A percentile compares a stretch with the other conserved stretches of the same genome.
Conservation (phyloP, 2,329 filamentous ascomycete species). For the Tolypocladium guangdongense region DNA sequence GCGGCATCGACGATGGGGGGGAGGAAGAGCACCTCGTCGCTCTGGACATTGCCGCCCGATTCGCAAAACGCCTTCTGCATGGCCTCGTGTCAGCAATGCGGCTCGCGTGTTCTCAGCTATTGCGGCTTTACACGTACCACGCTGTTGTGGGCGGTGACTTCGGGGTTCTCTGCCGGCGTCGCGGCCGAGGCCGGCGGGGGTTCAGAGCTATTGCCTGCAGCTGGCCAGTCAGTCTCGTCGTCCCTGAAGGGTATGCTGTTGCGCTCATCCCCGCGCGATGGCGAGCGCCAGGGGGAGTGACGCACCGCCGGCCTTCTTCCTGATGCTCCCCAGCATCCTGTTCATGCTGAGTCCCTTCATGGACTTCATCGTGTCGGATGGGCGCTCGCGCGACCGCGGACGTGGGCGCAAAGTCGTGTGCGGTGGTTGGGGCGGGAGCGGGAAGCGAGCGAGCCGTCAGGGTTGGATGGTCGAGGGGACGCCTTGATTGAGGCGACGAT, state of each 20-base stretch:
- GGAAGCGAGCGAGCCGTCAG: not conserved
- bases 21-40: conserved; percentile 84
- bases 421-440: not conserved
- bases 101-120: not conserved
- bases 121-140: conserved; percentile 42
- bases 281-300: not conserved
- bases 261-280: not conserved
- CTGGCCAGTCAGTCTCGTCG: not conserved
- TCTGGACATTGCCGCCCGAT: conserved; percentile 55
- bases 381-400: not conserved
- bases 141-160: conserved; percentile 52
- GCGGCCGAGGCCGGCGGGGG: conserved; percentile 10
- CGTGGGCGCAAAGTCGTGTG: not conserved
- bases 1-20: conserved; percentile 89
- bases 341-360: conserved; percentile 45
- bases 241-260: not conserved
- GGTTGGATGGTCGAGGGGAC: not conserved
- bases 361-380: conserved; percentile 22
- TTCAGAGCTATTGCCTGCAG: conserved; percentile 3
- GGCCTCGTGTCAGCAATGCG: conserved; percentile 9
- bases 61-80: conserved; percentile 70
- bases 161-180: conserved; percentile 47
- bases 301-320: conserved; percentile 30
- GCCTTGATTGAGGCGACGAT: not conserved
- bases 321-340: conserved; percentile 46